These are phyloP conservation scores for Periconia macrospinosa DNA, from an alignment of 2,329 filamentous ascomycete genomes.

Conservation along the genomic window DNA sequence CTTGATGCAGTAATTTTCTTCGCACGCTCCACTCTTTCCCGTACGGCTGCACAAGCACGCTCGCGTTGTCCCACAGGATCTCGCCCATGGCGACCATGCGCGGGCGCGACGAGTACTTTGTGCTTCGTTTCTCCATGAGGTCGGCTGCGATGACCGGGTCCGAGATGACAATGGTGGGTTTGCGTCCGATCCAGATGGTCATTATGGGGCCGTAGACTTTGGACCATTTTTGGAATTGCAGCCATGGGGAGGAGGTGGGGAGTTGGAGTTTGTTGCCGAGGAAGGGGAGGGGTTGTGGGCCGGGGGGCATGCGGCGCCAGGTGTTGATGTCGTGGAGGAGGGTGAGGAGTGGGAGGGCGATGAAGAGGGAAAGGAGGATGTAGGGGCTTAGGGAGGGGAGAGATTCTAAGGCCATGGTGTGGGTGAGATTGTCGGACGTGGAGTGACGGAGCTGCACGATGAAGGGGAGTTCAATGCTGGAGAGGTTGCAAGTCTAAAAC, in stretches of 20 bases:
- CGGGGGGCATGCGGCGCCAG: constrained; percentile 48
- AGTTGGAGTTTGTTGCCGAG: constrained; percentile 42
- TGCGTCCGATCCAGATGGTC: constrained; percentile 53
- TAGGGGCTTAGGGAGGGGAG: constrained; percentile 19
- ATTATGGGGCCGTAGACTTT: constrained; percentile 51
- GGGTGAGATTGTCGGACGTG: not conserved
- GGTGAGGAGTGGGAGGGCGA: constrained; percentile 26
- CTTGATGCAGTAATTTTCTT: constrained; percentile 41
- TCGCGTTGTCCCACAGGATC: constrained; percentile 48
- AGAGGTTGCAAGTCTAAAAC: too few relatives aligned
- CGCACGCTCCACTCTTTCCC: constrained; percentile 51
- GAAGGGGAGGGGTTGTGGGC: constrained; percentile 51
- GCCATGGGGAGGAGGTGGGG: constrained; percentile 37
- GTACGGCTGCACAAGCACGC: constrained; percentile 53
- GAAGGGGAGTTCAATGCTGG: too few relatives aligned
- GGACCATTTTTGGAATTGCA: constrained; percentile 48
- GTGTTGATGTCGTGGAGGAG: constrained; percentile 32
- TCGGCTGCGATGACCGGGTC: constrained; percentile 50
- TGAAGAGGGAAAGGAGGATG: constrained; percentile 29
- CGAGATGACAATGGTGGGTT: constrained; percentile 49
- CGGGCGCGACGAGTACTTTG: constrained; percentile 50
- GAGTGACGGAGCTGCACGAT: constrained; percentile 2
- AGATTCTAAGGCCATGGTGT: constrained; percentile 30
- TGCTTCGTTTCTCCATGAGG: constrained; percentile 50
- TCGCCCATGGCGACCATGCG: constrained; percentile 51